These are phyloP conservation scores for Sphagnurus paluster DNA, from an alignment of 1,284 basidiomycete genomes.

Conservation along the genomic window DNA sequence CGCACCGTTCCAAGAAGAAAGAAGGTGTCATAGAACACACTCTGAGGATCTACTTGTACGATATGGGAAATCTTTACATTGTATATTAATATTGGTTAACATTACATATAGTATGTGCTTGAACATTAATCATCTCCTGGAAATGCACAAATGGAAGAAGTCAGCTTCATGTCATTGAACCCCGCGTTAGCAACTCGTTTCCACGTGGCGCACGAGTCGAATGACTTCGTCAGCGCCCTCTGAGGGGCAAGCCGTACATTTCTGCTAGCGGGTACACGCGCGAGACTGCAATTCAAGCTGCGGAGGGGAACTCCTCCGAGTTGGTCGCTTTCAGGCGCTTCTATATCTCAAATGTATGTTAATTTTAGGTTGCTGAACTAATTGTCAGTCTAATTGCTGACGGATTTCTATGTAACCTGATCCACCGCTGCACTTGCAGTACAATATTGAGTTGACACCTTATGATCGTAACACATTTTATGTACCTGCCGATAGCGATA, in stretches of 20 bases:
- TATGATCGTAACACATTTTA: slow-evolving; percentile 37
- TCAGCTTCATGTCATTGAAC: slow-evolving; percentile 61
- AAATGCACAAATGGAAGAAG: no score
- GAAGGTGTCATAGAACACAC: no score
- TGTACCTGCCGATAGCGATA: slow-evolving; percentile 18
- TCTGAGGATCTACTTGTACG: no score
- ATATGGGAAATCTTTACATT: no score
- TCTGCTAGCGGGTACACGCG: slow-evolving; percentile 47
- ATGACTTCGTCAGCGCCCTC: slow-evolving; percentile 35
- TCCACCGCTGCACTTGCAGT: slow-evolving; percentile 42
- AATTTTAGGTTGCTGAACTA: not conserved
- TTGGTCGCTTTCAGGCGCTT: slow-evolving; percentile 48
- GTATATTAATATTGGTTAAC: no score
- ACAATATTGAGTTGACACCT: slow-evolving; percentile 31
- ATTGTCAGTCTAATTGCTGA: not conserved
- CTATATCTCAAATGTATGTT: slow-evolving; percentile 33
- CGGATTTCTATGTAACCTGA: slow-evolving; percentile 42
- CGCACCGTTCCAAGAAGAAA: no score
- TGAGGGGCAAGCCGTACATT: slow-evolving; percentile 43
- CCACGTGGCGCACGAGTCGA: slow-evolving; percentile 29
- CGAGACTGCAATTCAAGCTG: slow-evolving; percentile 28
- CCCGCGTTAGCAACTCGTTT: slow-evolving; percentile 28
- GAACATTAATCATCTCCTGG: no score
- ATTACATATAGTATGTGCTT: no score
- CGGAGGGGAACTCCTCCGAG: slow-evolving; percentile 27